Conservation (phyloP, 805 yeast species). For the Pichia nakasei region DNA sequence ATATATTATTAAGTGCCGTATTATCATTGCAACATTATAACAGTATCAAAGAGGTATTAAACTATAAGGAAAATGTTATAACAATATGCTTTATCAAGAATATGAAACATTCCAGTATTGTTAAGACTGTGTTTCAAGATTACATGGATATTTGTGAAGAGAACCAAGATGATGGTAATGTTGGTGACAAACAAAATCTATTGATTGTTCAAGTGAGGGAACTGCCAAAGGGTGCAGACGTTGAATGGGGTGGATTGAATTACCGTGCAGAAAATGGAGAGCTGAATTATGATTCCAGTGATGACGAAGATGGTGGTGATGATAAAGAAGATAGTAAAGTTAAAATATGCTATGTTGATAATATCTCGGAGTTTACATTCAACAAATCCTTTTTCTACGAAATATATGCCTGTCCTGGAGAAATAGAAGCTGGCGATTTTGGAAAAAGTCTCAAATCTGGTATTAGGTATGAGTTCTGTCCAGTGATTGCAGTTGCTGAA, state of each 20-base stretch:
- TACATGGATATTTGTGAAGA: constrained; percentile 22
- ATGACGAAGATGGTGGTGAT: constrained; percentile 20
- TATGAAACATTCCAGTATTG: constrained; percentile 21
- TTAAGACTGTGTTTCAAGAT: constrained; percentile 35
- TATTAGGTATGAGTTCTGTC: constrained; percentile 17
- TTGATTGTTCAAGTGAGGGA: constrained; percentile 46
- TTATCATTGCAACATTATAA: constrained; percentile 70
- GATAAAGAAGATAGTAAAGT: constrained; percentile 21
- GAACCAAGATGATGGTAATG: constrained; percentile 13
- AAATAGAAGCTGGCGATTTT: not conserved
- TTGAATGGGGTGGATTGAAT: constrained; percentile 70
- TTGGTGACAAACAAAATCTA: too few relatives aligned
- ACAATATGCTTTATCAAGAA: constrained; percentile 50
- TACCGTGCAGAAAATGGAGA: constrained; percentile 34
- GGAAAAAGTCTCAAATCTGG: not conserved
- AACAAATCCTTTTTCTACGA: constrained; percentile 13
- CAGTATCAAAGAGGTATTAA: constrained; percentile 49
- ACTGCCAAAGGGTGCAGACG: constrained; percentile 54
- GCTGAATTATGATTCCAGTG: constrained; percentile 35
- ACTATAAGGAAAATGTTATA: constrained; percentile 34
- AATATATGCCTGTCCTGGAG: constrained; percentile 11
- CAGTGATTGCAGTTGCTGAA: constrained; percentile 9
- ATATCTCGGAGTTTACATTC: constrained; percentile 32
- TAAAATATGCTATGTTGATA: constrained; percentile 36
- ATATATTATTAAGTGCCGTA: constrained; percentile 28